Base-by-base conservation (phyloP, 2,329 filamentous ascomycete genomes). In the Ophiostoma triangulosporum region DNA sequence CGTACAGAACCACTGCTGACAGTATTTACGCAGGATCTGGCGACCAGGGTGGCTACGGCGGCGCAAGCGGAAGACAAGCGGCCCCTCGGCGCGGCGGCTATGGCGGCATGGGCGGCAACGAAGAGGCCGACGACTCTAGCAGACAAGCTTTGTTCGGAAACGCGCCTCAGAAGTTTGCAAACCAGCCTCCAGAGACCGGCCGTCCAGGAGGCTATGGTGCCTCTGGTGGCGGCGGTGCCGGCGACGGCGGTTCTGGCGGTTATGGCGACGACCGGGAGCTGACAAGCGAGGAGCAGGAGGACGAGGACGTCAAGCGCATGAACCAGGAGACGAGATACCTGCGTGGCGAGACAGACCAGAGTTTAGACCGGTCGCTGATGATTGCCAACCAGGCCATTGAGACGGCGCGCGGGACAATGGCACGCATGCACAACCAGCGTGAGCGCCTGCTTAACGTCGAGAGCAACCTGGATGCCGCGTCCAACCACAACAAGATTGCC, bases 401-500 rank as follows among this genome's bases (percentile, higher is more conserved):
- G 60, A 83, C 78, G 35, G 86, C 85, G 46, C 77, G 82, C 24
- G 77, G 80, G 50, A 90, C 86, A 0, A 74, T 91, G 35, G 83
- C 80, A 36, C 76, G 84, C 54, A 77, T 95, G 12, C 86, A 83
- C 52, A 80, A 77, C 14, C 89, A 95, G 66, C 85, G 84, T 56
- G 88, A 95, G 64, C 77, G 84, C 15, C 76, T 95, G 53, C 80
- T 90, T 64, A 88, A 90, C 63, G 87, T 85, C 0, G 87, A 95
- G 66, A 80, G 80, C 67, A 88, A 91, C 62, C 75, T 96, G 54
- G 88, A 95, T 61, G 73, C 87, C 59, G 85, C 88, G 4, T 70
- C 78, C n/a, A 84, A 83, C 58, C 83, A 89, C 64, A 87, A 86
- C 61, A 79, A 81, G 55, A 72, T 86, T 56, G 86, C 87, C 0